phyloP scores from a whole-genome alignment of 805 yeast species.

The Grigorovia yakushimaensis region DNA sequence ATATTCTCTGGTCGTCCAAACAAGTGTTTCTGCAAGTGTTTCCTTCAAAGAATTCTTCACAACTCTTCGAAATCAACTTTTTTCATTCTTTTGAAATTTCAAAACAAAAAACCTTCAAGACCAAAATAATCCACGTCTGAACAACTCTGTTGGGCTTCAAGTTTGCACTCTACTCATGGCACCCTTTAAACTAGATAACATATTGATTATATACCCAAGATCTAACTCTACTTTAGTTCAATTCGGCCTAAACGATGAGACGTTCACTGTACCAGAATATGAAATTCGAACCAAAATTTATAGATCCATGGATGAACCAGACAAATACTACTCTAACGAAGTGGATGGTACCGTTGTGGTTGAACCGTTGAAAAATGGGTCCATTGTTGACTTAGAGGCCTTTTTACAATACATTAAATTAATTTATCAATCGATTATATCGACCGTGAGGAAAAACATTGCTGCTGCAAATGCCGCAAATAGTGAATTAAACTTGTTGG shows the following conservation, averaged over 20 bases:
- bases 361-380: constrained; percentile 55
- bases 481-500: constrained; percentile 6
- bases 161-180: constrained; percentile 18
- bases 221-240: constrained; percentile 64
- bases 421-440: constrained; percentile 37
- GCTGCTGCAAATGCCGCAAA: constrained; percentile 16
- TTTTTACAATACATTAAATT: constrained; percentile 49
- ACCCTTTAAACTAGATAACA: constrained; percentile 25
- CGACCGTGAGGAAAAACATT: constrained; percentile 12
- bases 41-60: too few relatives aligned
- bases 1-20: too few relatives aligned
- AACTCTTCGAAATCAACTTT: too few relatives aligned
- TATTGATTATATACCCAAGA: constrained; percentile 65
- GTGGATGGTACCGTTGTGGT: constrained; percentile 31
- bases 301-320: constrained; percentile 29
- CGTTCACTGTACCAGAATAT: constrained; percentile 61
- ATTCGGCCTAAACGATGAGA: constrained; percentile 59
- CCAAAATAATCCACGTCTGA: too few relatives aligned
- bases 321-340: constrained; percentile 23
- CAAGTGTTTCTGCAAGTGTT: too few relatives aligned
- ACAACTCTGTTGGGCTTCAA: too few relatives aligned
- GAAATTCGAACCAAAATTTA: constrained; percentile 74
- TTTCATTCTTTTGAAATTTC: too few relatives aligned
- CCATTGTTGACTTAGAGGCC: constrained; percentile 59
- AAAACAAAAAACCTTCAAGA: too few relatives aligned